Percentiles rank a stretch among this genome's conserved stretches.
Evolutionary conservation across 495 filamentous ascomycete genomes (phyloP).

Genomic region (Penicillium subrubescens): DNA sequence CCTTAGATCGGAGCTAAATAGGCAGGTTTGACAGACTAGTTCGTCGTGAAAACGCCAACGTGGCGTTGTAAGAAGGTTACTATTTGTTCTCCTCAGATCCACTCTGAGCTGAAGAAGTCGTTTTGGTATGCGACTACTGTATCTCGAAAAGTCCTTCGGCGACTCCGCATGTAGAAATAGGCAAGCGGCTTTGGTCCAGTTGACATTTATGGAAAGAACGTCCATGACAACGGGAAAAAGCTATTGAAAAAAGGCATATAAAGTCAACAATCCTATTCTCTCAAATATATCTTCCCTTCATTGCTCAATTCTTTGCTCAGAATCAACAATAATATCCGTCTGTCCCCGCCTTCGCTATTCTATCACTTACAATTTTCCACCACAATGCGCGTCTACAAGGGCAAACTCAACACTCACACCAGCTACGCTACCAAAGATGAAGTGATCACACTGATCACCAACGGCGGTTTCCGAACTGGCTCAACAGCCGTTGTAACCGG

Average conservation of each 20-base stretch:
- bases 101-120: too few relatives aligned
- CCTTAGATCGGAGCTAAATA: too few relatives aligned
- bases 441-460: neutral
- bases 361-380: neutral
- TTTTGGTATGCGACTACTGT: neutral
- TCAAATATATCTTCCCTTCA: neutral
- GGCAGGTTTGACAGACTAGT: too few relatives aligned
- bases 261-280: neutral
- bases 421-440: neutral
- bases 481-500: neutral
- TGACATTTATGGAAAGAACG: neutral
- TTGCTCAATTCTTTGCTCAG: neutral
- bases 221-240: neutral
- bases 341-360: neutral
- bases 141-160: neutral
- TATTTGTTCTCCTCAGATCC: too few relatives aligned
- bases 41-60: too few relatives aligned
- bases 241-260: neutral
- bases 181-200: neutral
- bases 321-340: neutral
- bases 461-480: neutral
- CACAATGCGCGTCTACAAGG: neutral
- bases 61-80: too few relatives aligned
- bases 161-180: neutral
- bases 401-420: neutral